Conservation (phyloP, 78 protist genomes). For the Capsaspora owczarzaki region DNA sequence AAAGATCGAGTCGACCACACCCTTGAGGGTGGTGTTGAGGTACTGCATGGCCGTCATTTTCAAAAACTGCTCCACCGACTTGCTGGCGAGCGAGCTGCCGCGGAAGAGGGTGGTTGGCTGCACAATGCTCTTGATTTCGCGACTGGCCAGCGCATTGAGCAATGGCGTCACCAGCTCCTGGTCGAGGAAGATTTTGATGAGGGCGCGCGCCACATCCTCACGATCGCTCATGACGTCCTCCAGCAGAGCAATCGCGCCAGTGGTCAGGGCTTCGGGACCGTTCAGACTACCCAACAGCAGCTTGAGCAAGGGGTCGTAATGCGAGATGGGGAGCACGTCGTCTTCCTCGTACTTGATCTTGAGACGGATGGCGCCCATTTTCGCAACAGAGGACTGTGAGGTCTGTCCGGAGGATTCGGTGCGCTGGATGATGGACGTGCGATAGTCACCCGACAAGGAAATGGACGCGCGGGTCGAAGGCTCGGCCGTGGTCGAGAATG, state of each 20-base stretch:
- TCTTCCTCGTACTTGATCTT: background rate
- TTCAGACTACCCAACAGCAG: background rate
- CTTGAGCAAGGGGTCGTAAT: background rate
- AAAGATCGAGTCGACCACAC: background rate
- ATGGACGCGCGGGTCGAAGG: no score
- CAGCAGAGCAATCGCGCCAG: background rate
- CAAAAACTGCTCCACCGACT: conserved; percentile 10
- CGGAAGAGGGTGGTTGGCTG: conserved; percentile 25
- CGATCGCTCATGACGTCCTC: background rate
- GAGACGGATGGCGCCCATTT: background rate
- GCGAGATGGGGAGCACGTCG: background rate
- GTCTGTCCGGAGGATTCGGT: no score
- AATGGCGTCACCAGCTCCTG: background rate
- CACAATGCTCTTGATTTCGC: background rate
- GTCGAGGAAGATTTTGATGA: background rate
- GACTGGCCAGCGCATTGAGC: background rate
- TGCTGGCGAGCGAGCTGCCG: conserved; percentile 20
- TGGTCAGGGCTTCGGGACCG: background rate
- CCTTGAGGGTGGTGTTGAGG: background rate
- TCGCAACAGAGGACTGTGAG: no score
- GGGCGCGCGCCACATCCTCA: background rate
- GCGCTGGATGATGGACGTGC: no score
- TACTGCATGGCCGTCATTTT: background rate
- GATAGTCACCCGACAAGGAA: no score
- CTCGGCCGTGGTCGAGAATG: no score